Evolutionary conservation across 768 basidiomycete genomes (phyloP).

Genomic region (Amanita pseudoporphyria): DNA sequence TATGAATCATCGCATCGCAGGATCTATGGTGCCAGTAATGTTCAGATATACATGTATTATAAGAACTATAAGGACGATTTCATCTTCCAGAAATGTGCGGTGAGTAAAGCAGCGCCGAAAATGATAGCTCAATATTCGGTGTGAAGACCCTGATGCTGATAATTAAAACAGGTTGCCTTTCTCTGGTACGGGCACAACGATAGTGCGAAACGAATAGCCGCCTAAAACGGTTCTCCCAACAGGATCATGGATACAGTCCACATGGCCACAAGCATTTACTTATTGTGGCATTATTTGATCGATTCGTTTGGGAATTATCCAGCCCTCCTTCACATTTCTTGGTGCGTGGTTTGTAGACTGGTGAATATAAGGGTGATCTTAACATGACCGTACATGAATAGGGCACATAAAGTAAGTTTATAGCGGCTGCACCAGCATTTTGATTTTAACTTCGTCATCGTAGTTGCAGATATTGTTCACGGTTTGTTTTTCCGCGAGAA

Average conservation of each 20-base stretch:
- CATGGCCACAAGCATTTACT: neutral
- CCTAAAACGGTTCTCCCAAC: neutral
- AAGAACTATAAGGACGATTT: constrained; percentile 9
- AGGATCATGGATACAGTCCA: neutral
- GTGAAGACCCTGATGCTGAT: neutral
- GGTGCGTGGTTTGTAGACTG: neutral
- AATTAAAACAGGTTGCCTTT: neutral
- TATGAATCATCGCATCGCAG: neutral
- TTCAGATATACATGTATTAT: constrained; percentile 9
- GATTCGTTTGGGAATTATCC: neutral
- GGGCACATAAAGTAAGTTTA: neutral
- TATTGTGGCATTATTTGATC: neutral
- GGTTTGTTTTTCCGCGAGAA: neutral
- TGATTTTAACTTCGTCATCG: too few relatives aligned
- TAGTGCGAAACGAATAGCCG: neutral
- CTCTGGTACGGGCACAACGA: neutral
- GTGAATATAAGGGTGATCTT: too few relatives aligned
- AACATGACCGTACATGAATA: neutral
- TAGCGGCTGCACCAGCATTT: neutral
- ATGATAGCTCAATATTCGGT: too few relatives aligned
- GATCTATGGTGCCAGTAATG: constrained; percentile 5
- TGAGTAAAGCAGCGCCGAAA: too few relatives aligned
- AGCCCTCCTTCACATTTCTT: neutral
- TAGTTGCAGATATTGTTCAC: neutral
- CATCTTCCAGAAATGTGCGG: constrained; percentile 8